Evolutionary conservation across 148 eudicot species (phyloP).

Genomic region (Rhododendron henanense): DNA sequence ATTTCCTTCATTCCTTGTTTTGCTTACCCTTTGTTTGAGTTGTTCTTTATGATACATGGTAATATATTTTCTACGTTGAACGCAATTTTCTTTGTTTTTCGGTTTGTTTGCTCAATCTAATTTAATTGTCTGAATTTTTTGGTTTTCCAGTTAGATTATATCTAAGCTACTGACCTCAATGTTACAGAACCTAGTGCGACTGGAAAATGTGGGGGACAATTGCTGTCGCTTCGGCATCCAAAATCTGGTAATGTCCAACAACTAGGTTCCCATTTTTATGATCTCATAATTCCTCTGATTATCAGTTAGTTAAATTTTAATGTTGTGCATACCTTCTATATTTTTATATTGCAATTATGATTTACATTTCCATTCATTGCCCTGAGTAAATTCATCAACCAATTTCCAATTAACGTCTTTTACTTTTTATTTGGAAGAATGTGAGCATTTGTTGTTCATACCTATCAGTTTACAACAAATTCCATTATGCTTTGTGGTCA

Average conservation of each 20-base stretch:
- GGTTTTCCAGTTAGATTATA: not conserved
- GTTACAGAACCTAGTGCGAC: slow-evolving; percentile 35
- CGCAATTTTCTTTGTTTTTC: not conserved
- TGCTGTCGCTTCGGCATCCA: slow-evolving; percentile 80
- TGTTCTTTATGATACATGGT: not conserved
- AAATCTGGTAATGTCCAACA: slow-evolving; percentile 57
- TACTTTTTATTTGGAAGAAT: not conserved
- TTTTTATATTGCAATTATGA: not conserved
- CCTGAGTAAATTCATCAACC: not conserved
- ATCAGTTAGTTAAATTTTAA: not conserved
- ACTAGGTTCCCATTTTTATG: not conserved
- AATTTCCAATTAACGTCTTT: not conserved
- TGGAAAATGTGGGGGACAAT: slow-evolving; percentile 36
- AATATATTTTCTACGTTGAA: not conserved
- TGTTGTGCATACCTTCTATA: not conserved
- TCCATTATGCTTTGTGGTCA: not conserved
- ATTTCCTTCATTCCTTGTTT: not conserved
- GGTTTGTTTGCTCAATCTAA: not conserved
- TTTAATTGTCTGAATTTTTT: not conserved
- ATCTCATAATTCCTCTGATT: not conserved
- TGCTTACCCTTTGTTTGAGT: not conserved
- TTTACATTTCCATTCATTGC: not conserved
- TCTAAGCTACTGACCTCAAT: not conserved
- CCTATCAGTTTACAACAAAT: not conserved
- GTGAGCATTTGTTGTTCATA: not conserved